phyloP scores from a whole-genome alignment of 2,329 filamentous ascomycete species.

The Trichophyton simii region DNA sequence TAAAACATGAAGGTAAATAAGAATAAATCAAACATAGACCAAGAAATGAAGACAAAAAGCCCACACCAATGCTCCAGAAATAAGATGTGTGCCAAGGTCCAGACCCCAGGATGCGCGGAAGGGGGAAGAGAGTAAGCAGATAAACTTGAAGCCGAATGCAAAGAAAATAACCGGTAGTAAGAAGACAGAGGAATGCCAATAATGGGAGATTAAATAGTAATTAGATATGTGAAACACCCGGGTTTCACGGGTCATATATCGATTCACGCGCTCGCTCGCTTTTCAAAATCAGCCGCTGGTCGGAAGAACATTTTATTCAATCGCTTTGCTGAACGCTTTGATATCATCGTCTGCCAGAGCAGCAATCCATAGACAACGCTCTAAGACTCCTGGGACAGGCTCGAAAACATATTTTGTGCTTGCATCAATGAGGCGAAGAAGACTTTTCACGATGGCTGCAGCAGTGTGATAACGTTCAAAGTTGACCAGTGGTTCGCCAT shows the following conservation, averaged over 20 bases:
- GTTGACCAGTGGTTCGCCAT: constrained; percentile 48
- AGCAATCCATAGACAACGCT: constrained; percentile 53
- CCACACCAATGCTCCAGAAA: not conserved
- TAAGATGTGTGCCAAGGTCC: not conserved
- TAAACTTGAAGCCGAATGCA: not conserved
- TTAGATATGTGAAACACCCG: not conserved
- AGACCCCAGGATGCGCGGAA: not conserved
- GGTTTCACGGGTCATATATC: not conserved
- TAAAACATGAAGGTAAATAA: not conserved
- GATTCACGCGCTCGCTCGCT: not conserved
- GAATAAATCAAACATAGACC: too few species aligned
- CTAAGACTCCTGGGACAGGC: constrained; percentile 45
- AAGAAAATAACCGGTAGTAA: not conserved
- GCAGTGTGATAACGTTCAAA: constrained; percentile 56
- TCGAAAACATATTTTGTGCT: constrained; percentile 50
- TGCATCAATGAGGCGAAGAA: constrained; percentile 50
- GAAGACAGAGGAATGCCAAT: not conserved
- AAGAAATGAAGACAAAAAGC: not conserved
- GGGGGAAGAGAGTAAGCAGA: constrained; percentile 1
- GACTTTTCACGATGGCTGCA: constrained; percentile 51
- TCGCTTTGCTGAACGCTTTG: constrained; percentile 30
- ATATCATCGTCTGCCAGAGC: constrained; percentile 49
- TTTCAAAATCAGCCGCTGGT: not conserved
- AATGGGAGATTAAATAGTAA: not conserved
- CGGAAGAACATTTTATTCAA: constrained; percentile 18